Evolutionary conservation across 306 rosid genomes (phyloP), one percentile per base, ranked within the genome.

Genomic region (Potentilla sterilis): DNA sequence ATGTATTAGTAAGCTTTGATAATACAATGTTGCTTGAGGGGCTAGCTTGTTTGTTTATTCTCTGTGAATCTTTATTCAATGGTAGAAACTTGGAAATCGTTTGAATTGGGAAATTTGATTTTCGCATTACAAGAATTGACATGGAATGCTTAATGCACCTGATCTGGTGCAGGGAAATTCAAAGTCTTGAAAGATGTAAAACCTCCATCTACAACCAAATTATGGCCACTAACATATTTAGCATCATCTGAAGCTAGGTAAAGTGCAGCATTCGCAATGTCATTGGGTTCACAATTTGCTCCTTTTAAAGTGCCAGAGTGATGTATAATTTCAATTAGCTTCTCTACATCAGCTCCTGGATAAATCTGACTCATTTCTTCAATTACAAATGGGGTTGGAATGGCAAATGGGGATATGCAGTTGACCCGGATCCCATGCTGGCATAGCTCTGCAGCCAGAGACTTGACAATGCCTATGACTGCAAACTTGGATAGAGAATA

Each of bases 151-250:
- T 86, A 86, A 61, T 74, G 52, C 67, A 82, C 82, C 84, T 81
- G 84, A 67, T 90, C 82, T 46, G 86, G 89, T 52, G 83, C 74
- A 64, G 90, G 86, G 72, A 92, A 74, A 19, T 35, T 64, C 40
- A 90, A 70, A 43, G 34, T 86, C 87, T 92, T 95, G 83, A 95
- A 90, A 80, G 89, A 88, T 24, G 97, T 89, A 78, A 92, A 90
- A 69, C 92, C 97, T 32, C 98, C 98, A 84, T 95, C 97, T 40
- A 92, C 91, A 75, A 95, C 90, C 82, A 95, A 80, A 81, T 88
- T 90, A 72, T 86, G 98, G 2, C 96, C 98, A 76, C 78, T 92
- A 44, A 92, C 88, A 76, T 90, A 95, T 77, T 86, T 90, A 46
- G 97, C 93, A 58, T 95, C 85, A 79, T 87, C 90, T 13, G 97